phyloP scores from a whole-genome alignment of 176 grass and related monocot genomes.

The Phyllostachys edulis region DNA sequence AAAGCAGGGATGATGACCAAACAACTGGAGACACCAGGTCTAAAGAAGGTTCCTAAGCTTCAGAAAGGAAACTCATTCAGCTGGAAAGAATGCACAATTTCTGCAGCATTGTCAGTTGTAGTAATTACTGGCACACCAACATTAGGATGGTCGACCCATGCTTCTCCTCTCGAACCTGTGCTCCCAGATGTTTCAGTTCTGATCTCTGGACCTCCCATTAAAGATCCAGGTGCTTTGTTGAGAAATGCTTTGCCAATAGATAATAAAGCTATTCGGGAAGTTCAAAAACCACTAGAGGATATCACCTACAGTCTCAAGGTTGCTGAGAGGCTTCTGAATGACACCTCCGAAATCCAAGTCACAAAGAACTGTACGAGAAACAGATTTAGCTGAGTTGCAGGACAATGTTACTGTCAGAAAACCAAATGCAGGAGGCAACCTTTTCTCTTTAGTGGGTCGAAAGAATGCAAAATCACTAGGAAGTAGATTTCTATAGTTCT shows the following conservation, averaged over 20 bases:
- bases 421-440: too few species aligned
- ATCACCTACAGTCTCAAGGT: conserved; percentile 92
- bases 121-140: conserved; percentile 48
- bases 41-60: too few species aligned
- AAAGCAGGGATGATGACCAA: too few species aligned
- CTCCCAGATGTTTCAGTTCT: conserved; percentile 91
- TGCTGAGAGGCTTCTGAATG: conserved; percentile 16
- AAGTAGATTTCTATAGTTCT: too few species aligned
- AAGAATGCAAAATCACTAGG: too few species aligned
- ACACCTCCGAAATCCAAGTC: background rate
- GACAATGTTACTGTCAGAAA: too few species aligned
- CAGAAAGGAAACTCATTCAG: conserved; percentile 68
- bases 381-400: too few species aligned
- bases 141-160: conserved; percentile 49
- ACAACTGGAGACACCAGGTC: too few species aligned
- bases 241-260: conserved; percentile 94
- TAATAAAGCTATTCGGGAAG: conserved; percentile 92
- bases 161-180: conserved; percentile 52
- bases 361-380: too few species aligned
- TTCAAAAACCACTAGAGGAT: conserved; percentile 95
- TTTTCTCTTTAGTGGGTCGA: too few species aligned
- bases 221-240: conserved; percentile 93
- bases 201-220: conserved; percentile 95
- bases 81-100: conserved; percentile 76
- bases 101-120: conserved; percentile 75